Evolutionary conservation across 805 yeast genomes (phyloP), one percentile per base, ranked within the genome.

Genomic region (Metschnikowia anglica): DNA sequence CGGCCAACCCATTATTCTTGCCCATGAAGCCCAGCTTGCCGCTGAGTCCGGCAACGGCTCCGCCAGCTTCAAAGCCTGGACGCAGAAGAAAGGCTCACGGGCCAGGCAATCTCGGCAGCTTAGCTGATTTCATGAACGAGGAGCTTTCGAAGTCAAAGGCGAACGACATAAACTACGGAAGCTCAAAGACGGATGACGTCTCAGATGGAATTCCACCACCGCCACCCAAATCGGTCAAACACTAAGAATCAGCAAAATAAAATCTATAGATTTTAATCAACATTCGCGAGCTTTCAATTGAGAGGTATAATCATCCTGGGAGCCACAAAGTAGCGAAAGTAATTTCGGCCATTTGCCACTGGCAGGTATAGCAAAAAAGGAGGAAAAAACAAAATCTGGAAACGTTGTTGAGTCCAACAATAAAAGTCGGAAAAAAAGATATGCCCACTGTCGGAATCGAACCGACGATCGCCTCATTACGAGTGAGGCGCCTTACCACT

Each of bases 401-500:
- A 18, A 30, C 11, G 3, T n/a, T 18, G 12, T 23, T 26, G n/a
- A 24, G 15, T 16, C 11, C 3, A 13, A 34, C 20, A 37, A 39
- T 8, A 23, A 34, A n/a, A 19, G 25, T 12, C 4, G 15, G 13
- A 31, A 53, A 36, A 47, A 48, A 44, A 31, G 25, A 13, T n/a
- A 23, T 69, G 75, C 75, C 74, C 71, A 63, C 70, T 68, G 74
- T 65, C 75, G 73, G 75, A 70, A 62, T 70, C 71, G 75, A 70
- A 70, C 75, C 73, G 74, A 63, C 74, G 75, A 68, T 70, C 74
- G 73, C 74, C 69, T 70, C 75, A 70, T 70, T 70, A 70, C 75
- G 73, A 70, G 75, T 70, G 75, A 70, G 69, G 74, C 68, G 75
- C 75, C 75, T 70, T 70, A 69, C 74, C 75, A 69, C 74, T 70